phyloP scores from a whole-genome alignment of 345 rosid genomes.

The Odontarrhena argentea region DNA sequence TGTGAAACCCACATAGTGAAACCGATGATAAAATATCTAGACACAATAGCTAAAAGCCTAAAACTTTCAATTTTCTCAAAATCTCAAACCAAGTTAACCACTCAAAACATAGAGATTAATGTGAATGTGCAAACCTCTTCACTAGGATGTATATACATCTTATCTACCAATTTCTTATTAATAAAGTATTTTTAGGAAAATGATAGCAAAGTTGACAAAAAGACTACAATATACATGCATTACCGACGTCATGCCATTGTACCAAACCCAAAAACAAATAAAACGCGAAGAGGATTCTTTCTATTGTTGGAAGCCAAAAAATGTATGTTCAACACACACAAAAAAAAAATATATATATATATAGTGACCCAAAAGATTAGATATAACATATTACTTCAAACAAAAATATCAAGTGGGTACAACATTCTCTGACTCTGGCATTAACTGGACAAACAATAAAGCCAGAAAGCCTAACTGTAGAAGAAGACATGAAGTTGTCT shows the following conservation, averaged over 20 bases:
- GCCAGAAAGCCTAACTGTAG: conserved; percentile 65
- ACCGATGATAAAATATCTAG: not conserved
- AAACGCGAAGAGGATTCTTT: conserved; percentile 14
- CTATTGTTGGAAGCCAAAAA: conserved; percentile 9
- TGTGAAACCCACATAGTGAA: not conserved
- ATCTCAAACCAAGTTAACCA: not conserved
- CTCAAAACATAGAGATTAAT: not conserved
- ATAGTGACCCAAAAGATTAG: not conserved
- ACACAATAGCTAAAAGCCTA: not conserved
- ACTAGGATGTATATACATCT: not conserved
- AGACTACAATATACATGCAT: not conserved
- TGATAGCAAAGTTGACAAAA: conserved; percentile 39
- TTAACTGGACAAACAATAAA: conserved; percentile 46
- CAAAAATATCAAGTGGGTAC: conserved; percentile 61
- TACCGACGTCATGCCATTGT: conserved; percentile 25
- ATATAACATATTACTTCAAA: conserved; percentile 1
- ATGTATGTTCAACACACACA: not conserved
- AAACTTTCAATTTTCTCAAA: not conserved
- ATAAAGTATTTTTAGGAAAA: conserved; percentile 18
- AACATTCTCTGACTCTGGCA: conserved; percentile 41
- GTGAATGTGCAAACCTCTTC: conserved; percentile 12
- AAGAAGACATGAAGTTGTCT: conserved; percentile 52
- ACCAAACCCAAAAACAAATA: conserved; percentile 1
- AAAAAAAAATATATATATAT: not conserved
- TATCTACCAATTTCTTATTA: conserved; percentile 6